phyloP scores from a whole-genome alignment of 345 rosid genomes.

The Hevea brasiliensis region DNA sequence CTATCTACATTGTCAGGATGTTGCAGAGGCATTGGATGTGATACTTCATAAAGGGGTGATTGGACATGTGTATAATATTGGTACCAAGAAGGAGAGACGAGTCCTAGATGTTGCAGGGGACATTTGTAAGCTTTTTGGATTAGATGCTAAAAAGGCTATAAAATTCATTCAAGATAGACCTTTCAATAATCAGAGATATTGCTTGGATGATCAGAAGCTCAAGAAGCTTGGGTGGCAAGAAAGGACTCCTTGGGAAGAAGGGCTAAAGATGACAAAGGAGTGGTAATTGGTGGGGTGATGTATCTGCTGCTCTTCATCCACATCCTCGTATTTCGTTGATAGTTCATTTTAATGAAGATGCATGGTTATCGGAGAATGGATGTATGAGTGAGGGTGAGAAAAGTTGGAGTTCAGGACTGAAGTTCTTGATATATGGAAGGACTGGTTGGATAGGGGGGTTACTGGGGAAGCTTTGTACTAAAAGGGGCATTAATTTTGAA shows the following conservation, averaged over 20 bases:
- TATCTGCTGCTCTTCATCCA: slow-evolving; percentile 53
- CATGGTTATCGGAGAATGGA: slow-evolving; percentile 12
- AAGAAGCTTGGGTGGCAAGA: slow-evolving; percentile 62
- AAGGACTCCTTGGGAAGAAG: slow-evolving; percentile 57
- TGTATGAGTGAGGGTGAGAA: neutral
- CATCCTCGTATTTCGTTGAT: slow-evolving; percentile 38
- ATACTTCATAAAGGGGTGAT: slow-evolving; percentile 60
- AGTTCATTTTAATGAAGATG: slow-evolving; percentile 18
- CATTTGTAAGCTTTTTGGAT: slow-evolving; percentile 44
- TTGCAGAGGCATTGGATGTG: slow-evolving; percentile 67
- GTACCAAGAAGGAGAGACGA: slow-evolving; percentile 56
- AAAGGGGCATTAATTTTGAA: slow-evolving; percentile 40
- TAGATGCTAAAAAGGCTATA: slow-evolving; percentile 42
- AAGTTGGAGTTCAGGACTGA: slow-evolving; percentile 25
- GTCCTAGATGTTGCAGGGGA: slow-evolving; percentile 62
- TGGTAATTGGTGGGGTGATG: slow-evolving; percentile 82
- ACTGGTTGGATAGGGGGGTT: slow-evolving; percentile 70
- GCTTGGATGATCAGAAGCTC: slow-evolving; percentile 62
- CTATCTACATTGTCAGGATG: slow-evolving; percentile 58
- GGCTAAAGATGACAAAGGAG: slow-evolving; percentile 53
- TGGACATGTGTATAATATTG: slow-evolving; percentile 64
- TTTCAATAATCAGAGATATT: slow-evolving; percentile 61
- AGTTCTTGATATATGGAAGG: slow-evolving; percentile 55
- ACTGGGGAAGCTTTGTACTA: slow-evolving; percentile 46
- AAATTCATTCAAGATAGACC: slow-evolving; percentile 56